Conservation (phyloP, 2,329 filamentous ascomycete species). For the Ophiocordyceps polyrhachis-furcata region DNA sequence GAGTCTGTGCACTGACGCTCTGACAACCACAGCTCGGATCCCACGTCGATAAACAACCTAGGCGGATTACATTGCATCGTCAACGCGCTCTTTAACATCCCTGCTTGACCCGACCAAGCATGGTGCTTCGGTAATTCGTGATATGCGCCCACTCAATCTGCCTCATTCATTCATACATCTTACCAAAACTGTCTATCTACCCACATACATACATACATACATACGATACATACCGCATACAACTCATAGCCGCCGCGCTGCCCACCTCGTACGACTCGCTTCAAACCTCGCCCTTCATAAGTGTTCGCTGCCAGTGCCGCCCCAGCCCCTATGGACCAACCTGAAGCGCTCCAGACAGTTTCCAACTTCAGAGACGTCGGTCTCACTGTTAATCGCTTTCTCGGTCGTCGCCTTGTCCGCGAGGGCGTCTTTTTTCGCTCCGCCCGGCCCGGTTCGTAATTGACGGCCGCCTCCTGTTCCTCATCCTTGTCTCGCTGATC, state of each 20-base stretch:
- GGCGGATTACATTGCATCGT: too few species aligned
- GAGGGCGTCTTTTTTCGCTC: slow-evolving; percentile 51
- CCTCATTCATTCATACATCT: too few species aligned
- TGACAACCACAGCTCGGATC: too few species aligned
- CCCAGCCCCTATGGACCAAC: slow-evolving; percentile 1
- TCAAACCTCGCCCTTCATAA: background rate
- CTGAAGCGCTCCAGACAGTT: slow-evolving; percentile 17
- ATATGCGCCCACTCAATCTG: too few species aligned
- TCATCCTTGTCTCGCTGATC: background rate
- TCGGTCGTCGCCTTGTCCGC: slow-evolving; percentile 34
- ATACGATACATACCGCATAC: too few species aligned
- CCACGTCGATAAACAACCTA: too few species aligned
- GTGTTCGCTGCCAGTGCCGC: background rate
- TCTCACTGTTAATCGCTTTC: slow-evolving; percentile 40
- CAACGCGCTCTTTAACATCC: too few species aligned
- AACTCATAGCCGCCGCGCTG: background rate
- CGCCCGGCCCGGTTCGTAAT: slow-evolving; percentile 34
- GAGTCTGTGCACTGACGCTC: too few species aligned
- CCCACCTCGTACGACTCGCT: too few species aligned
- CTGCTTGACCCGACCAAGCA: too few species aligned
- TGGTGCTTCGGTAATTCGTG: too few species aligned
- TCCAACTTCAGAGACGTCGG: slow-evolving; percentile 67
- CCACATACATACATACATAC: background rate
- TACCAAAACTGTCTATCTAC: too few species aligned
- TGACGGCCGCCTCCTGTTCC: background rate